A percentile compares a stretch with the other conserved stretches of the same genome.
Evolutionary conservation across 345 rosid genomes (phyloP).

Genomic region (Dipteronia dyeriana): DNA sequence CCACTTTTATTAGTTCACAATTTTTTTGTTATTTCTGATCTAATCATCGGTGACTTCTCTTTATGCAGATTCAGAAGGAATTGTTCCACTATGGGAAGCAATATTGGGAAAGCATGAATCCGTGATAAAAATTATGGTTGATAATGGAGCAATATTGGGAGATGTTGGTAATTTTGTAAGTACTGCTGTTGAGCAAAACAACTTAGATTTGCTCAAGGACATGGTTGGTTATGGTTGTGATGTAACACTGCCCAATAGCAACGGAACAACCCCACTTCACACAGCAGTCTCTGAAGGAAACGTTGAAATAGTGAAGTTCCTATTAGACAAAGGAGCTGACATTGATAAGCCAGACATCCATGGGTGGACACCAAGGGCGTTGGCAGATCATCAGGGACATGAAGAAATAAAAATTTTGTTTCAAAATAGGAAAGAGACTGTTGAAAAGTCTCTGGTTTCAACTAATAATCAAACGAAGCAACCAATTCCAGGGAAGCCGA

Average conservation of each 20-base stretch:
- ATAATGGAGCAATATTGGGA: constrained; percentile 69
- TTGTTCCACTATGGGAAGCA: constrained; percentile 88
- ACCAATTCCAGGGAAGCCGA: constrained; percentile 29
- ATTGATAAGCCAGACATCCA: constrained; percentile 54
- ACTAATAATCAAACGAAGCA: constrained; percentile 6
- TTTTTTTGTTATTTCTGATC: not conserved
- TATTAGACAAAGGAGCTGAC: constrained; percentile 63
- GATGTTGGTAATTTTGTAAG: constrained; percentile 57
- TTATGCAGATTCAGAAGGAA: constrained; percentile 76
- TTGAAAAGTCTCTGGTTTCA: constrained; percentile 12
- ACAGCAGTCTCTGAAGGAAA: constrained; percentile 69
- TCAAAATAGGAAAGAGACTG: constrained; percentile 16
- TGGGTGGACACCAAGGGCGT: constrained; percentile 75
- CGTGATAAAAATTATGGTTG: constrained; percentile 49
- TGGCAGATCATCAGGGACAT: constrained; percentile 82
- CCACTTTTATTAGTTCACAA: not conserved
- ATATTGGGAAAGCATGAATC: constrained; percentile 54
- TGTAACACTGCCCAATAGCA: constrained; percentile 42
- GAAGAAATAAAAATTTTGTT: constrained; percentile 62
- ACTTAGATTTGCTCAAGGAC: constrained; percentile 54
- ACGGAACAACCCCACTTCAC: constrained; percentile 69
- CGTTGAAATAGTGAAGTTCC: constrained; percentile 58
- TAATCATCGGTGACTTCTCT: not conserved
- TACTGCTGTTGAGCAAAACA: constrained; percentile 59
- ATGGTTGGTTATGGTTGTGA: constrained; percentile 61